Base-by-base conservation (phyloP, 441 rosid species). In the Manihot esculenta region DNA sequence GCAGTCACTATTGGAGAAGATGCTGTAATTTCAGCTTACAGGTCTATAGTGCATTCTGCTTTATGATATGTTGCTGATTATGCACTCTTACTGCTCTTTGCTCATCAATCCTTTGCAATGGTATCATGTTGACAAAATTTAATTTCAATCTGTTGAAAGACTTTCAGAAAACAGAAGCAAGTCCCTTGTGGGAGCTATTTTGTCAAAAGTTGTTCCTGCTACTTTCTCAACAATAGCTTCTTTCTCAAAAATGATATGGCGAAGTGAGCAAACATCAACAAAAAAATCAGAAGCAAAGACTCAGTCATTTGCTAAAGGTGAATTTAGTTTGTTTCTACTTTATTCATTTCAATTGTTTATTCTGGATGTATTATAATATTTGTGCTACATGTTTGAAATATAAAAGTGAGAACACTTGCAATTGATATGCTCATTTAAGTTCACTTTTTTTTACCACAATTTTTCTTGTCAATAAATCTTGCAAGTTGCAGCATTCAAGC, bases 11-110 rank as follows among this genome's bases (percentile, higher is more conserved):
- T 89, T 71, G 99, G 99, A 66, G 97, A 92, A 79, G 94, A 90
- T 83, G 88, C 99, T 54, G 99, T 94, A 64, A 87, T 94, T 78
- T 89, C 99, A 10, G 97, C 97, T 67, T 92, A 80, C 86, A 94
- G 97, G 99, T 94, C 71, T 56, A 82, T 73, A 38, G 7, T 50
- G 4, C 67, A n/a, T 26, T 30, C 35, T 30, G 35, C 35, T 1
- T 4, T 30, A 30, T 30, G 35, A 30, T 30, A 30, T 4, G 2
- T 4, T 62, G 47, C 62, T 62, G 42, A 20, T 33, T 26, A 41
- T 51, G 61, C 17, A 38, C 38, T 45, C 5, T 17, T 27, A 18
- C 10, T 58, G 7, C 6, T 35, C 41, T 35, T 35, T 35, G 41
- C 41, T 35, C 7, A 6, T 35, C 0, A 35, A 4, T 3, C 5